These are phyloP conservation scores for Marasmius tenuissimus DNA, from an alignment of 1,284 basidiomycete genomes.

Conservation along the genomic window DNA sequence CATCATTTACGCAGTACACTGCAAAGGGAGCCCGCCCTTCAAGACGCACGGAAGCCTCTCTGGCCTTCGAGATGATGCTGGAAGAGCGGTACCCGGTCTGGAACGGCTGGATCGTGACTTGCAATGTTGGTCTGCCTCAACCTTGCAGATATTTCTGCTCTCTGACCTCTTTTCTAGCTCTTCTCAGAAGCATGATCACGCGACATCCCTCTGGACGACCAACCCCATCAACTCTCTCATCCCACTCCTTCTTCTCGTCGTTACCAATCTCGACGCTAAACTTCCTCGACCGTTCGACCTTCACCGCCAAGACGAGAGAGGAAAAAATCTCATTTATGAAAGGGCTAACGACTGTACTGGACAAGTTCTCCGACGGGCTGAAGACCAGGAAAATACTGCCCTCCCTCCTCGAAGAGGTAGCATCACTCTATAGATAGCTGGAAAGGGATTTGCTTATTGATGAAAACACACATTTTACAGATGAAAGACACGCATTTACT, in stretches of 20 bases:
- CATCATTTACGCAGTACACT: conserved; percentile 87
- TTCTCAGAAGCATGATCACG: conserved; percentile 79
- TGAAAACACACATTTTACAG: conserved; percentile 35
- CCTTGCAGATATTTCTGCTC: conserved; percentile 3
- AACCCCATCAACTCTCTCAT: conserved; percentile 76
- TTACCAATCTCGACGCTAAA: conserved; percentile 96
- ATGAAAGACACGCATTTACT: conserved; percentile 93
- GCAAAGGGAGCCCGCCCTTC: conserved; percentile 87
- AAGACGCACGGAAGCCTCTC: conserved; percentile 84
- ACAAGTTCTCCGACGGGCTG: conserved; percentile 86
- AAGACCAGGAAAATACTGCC: conserved; percentile 92
- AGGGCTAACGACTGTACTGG: conserved; percentile 81
- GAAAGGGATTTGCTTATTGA: neutral
- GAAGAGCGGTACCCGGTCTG: conserved; percentile 61
- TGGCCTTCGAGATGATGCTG: conserved; percentile 78
- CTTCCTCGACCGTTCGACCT: conserved; percentile 94
- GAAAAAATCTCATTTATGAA: conserved; percentile 97
- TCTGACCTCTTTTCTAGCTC: conserved; percentile 44
- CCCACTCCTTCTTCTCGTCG: conserved; percentile 91
- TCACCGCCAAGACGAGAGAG: conserved; percentile 91
- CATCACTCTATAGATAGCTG: conserved; percentile 17
- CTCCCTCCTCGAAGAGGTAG: conserved; percentile 88
- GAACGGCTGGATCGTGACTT: conserved; percentile 67
- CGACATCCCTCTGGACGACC: conserved; percentile 74
- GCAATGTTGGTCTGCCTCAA: conserved; percentile 46